Conservation (phyloP, 2,329 filamentous ascomycete species). For the Pseudogymnoascus sp. region DNA sequence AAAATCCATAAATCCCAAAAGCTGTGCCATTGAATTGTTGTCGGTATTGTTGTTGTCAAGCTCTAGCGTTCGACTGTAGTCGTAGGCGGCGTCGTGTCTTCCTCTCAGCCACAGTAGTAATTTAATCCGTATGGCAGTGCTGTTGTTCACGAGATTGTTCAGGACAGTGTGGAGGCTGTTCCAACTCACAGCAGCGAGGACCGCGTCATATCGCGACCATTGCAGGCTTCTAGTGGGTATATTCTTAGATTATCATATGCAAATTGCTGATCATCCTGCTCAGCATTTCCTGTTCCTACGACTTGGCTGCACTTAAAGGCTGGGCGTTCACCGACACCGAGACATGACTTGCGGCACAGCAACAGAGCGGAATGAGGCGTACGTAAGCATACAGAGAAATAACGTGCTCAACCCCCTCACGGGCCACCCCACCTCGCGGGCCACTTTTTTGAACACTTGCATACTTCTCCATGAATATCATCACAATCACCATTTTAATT, state of each 20-base stretch:
- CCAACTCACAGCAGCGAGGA: background rate
- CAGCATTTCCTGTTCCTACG: background rate
- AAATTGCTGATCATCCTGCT: background rate
- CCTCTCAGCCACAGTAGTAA: background rate
- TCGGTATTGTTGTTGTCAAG: background rate
- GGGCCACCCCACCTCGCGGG: too few relatives aligned
- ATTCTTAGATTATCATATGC: background rate
- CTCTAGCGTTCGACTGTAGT: background rate
- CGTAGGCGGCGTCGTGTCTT: background rate
- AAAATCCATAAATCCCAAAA: background rate
- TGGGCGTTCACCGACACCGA: background rate
- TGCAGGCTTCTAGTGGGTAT: background rate
- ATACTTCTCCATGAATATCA: too few relatives aligned
- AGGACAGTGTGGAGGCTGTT: background rate
- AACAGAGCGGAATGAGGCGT: background rate
- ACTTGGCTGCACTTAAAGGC: background rate
- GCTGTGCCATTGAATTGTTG: background rate
- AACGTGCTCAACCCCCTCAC: too few relatives aligned
- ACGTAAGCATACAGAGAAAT: background rate
- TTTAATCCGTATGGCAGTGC: background rate
- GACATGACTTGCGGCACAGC: background rate
- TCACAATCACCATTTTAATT: too few relatives aligned
- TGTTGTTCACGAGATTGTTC: background rate
- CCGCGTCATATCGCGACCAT: background rate
- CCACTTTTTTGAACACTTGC: too few relatives aligned